Evolutionary conservation across 225 moss, liverwort and hornwort genomes (phyloP).

Genomic region (Marchantia polymorpha): DNA sequence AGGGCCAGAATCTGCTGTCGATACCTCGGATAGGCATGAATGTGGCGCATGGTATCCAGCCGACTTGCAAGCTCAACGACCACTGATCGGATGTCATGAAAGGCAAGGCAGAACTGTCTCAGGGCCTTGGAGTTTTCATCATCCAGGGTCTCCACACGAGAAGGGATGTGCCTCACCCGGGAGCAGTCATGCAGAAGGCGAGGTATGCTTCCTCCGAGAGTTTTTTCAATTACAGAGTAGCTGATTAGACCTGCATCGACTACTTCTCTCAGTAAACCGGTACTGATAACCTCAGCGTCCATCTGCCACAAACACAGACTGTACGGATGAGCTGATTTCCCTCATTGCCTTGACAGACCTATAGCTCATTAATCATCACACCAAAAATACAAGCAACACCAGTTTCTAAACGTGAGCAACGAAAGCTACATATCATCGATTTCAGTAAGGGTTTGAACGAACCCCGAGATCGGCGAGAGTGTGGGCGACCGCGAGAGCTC

Average conservation of each 20-base stretch:
- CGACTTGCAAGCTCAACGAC: constrained; percentile 80
- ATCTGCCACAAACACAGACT: constrained; percentile 40
- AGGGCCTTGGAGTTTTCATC: constrained; percentile 69
- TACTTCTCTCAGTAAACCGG: constrained; percentile 78
- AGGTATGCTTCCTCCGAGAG: constrained; percentile 58
- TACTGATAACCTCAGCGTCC: constrained; percentile 87
- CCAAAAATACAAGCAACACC: neutral
- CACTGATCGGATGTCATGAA: constrained; percentile 80
- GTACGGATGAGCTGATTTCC: neutral
- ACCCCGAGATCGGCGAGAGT: constrained; percentile 89
- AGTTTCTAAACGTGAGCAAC: neutral
- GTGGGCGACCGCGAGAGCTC: constrained; percentile 78
- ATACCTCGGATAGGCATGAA: constrained; percentile 71
- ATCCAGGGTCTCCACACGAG: constrained; percentile 75
- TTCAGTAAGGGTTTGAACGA: constrained; percentile 17
- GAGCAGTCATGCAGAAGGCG: constrained; percentile 70
- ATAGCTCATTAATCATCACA: neutral
- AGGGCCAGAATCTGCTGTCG: constrained; percentile 80
- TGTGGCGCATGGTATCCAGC: constrained; percentile 78
- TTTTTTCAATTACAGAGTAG: constrained; percentile 55
- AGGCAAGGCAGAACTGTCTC: constrained; percentile 78
- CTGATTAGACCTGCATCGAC: constrained; percentile 55
- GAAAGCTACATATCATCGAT: neutral
- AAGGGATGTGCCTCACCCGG: constrained; percentile 67
- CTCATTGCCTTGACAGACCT: neutral